Base-by-base conservation (phyloP, 306 rosid species). In the Morella rubra region DNA sequence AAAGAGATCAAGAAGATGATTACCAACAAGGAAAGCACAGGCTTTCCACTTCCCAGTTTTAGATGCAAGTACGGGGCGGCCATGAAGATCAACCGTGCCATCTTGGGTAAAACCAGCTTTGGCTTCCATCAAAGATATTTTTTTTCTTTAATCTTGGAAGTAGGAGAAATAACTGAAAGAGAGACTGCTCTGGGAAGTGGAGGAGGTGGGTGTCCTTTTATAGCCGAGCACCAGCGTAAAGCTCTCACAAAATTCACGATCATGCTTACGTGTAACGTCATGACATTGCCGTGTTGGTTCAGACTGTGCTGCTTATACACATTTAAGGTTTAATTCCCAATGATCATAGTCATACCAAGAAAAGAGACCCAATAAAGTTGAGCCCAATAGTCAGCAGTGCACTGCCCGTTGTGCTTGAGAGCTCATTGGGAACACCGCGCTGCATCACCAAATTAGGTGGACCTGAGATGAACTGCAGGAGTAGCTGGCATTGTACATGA, bases 11-110 rank as follows among this genome's bases (percentile, higher is more conserved):
- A 73, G 8, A 6, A 40, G 49, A 72, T 32, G 40, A 81, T 73
- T 72, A 95, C 99, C 99, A 84, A 95, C 97, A 55, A 95, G 97
- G 76, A 92, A 95, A 75, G 97, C 89, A 42, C 99, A 95, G 19
- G 99, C 99, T 81, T 85, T 95, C 99, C 99, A 95, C 86, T 91
- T 95, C 18, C 99, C 99, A 47, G 99, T 95, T 80, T 88, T 87
- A 15, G 96, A 86, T n/a, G 92, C 79, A 76, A 82, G 79, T 3
- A 90, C 93, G 15, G 99, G 97, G 4, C 84, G 81, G 76, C 97
- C 97, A 53, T 65, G 92, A 71, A 89, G 91, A 85, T 95, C 92
- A 37, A 91, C 92, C 32, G 96, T 90, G 37, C 97, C 96, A 74
- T 95, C 97, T 76, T 83, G 86, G 22, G 97, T 95, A 53, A 69